Percentiles rank a stretch among this genome's conserved stretches.
These are phyloP conservation scores for Aspergillus sp. DNA, from an alignment of 2,329 filamentous ascomycete species.

Conservation along the genomic window DNA sequence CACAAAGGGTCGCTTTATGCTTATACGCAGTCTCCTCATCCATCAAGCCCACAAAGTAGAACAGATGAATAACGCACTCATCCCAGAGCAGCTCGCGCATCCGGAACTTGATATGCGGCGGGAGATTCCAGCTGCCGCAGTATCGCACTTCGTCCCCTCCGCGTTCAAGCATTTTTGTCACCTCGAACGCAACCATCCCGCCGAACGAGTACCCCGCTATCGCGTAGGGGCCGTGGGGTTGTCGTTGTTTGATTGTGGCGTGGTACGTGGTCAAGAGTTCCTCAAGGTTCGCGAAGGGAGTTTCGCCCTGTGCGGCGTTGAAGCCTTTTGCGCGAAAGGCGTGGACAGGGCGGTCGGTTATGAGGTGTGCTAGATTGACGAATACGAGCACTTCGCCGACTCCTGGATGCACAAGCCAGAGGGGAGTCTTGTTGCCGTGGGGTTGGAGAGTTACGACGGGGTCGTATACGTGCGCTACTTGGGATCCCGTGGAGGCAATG, in stretches of 20 bases:
- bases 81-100: slow-evolving; percentile 44
- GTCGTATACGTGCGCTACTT: neutral
- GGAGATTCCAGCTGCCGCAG: slow-evolving; percentile 25
- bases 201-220: neutral
- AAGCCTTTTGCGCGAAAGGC: neutral
- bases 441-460: neutral
- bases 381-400: neutral
- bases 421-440: neutral
- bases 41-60: slow-evolving; percentile 41
- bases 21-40: neutral
- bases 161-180: neutral
- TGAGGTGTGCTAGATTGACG: neutral
- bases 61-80: slow-evolving; percentile 41
- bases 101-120: slow-evolving; percentile 48
- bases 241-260: neutral
- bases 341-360: neutral
- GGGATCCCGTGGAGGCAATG: neutral
- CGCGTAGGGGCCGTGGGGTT: neutral
- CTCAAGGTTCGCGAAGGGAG: neutral
- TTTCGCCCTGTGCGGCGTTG: neutral
- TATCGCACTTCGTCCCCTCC: neutral
- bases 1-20: neutral
- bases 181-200: neutral
- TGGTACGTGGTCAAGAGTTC: neutral
- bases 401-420: neutral